Evolutionary conservation across 2,329 filamentous ascomycete species (phyloP).

Genomic region (Claviceps cyperi): DNA sequence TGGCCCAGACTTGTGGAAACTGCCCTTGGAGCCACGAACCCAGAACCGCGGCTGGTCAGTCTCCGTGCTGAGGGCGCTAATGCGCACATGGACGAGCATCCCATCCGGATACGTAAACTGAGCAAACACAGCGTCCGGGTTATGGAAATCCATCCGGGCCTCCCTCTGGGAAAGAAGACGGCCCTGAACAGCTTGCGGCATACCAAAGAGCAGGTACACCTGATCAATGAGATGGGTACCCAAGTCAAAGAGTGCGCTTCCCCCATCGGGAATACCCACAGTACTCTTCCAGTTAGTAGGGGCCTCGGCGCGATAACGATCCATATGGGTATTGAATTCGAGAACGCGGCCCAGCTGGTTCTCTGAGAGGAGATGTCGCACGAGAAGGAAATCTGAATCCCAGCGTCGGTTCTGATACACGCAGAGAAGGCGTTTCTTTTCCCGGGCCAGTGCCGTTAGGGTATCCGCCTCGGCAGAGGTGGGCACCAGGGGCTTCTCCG

Average conservation of each 20-base stretch:
- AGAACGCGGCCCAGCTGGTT: slow-evolving; percentile 54
- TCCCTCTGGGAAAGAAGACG: slow-evolving; percentile 53
- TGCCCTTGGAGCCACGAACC: slow-evolving; percentile 60
- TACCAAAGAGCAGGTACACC: slow-evolving; percentile 53
- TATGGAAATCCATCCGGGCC: slow-evolving; percentile 27
- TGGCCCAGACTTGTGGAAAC: slow-evolving; percentile 56
- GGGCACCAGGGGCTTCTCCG: slow-evolving; percentile 73
- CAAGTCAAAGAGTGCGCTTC: slow-evolving; percentile 58
- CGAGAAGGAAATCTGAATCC: slow-evolving; percentile 63
- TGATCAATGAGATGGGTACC: slow-evolving; percentile 68
- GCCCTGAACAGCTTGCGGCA: slow-evolving; percentile 51
- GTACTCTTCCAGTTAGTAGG: slow-evolving; percentile 53
- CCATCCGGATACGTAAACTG: slow-evolving; percentile 51
- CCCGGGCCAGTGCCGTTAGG: slow-evolving; percentile 41
- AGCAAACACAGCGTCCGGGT: slow-evolving; percentile 46
- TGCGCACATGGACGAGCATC: slow-evolving; percentile 54
- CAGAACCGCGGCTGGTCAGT: slow-evolving; percentile 59
- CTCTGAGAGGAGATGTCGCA: slow-evolving; percentile 45
- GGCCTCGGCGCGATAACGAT: slow-evolving; percentile 50
- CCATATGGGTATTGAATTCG: slow-evolving; percentile 71
- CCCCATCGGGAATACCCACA: slow-evolving; percentile 44
- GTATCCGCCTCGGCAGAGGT: slow-evolving; percentile 51
- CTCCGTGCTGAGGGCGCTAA: slow-evolving; percentile 54
- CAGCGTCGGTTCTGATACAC: slow-evolving; percentile 69
- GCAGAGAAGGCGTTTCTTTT: slow-evolving; percentile 38